A percentile compares a stretch with the other conserved stretches of the same genome.
phyloP scores from a whole-genome alignment of 495 filamentous ascomycete genomes.

The Jackrogersella minutella region DNA sequence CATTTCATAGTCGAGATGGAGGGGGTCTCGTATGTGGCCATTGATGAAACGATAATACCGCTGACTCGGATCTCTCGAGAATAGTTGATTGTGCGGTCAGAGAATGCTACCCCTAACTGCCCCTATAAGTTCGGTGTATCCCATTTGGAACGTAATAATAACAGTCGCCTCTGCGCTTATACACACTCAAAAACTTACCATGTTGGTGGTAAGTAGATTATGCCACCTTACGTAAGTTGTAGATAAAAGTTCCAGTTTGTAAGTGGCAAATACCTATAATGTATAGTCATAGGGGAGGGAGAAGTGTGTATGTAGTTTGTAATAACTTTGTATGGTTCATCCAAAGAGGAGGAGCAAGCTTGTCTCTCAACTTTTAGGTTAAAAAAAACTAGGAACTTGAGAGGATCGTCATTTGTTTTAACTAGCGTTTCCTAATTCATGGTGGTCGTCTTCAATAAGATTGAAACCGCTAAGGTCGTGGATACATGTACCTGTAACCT shows the following conservation, averaged over 20 bases:
- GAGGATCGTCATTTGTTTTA: constrained; percentile 37
- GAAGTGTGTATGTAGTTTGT: neutral
- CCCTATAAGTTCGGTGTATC: too few relatives aligned
- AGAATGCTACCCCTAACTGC: too few relatives aligned
- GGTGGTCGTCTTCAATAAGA: constrained; percentile 19
- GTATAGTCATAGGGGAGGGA: neutral
- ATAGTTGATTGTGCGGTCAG: neutral
- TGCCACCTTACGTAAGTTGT: neutral
- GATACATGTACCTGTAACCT: constrained; percentile 5
- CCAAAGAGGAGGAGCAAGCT: neutral
- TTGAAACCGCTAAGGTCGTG: constrained; percentile 27
- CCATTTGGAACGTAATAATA: too few relatives aligned
- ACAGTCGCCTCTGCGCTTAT: too few relatives aligned
- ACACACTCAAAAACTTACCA: too few relatives aligned
- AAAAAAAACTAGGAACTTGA: constrained; percentile 11
- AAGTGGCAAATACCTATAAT: neutral
- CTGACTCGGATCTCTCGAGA: neutral
- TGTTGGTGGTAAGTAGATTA: too few relatives aligned
- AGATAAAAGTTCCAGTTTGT: neutral
- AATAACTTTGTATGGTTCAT: neutral
- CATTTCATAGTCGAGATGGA: constrained; percentile 3
- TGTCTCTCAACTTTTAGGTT: too few relatives aligned
- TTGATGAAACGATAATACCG: constrained; percentile 13
- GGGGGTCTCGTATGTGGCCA: neutral
- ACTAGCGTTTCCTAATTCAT: constrained; percentile 17